Evolutionary conservation across 2,329 filamentous ascomycete species (phyloP).

Genomic region (Penicillium capsulatum): DNA sequence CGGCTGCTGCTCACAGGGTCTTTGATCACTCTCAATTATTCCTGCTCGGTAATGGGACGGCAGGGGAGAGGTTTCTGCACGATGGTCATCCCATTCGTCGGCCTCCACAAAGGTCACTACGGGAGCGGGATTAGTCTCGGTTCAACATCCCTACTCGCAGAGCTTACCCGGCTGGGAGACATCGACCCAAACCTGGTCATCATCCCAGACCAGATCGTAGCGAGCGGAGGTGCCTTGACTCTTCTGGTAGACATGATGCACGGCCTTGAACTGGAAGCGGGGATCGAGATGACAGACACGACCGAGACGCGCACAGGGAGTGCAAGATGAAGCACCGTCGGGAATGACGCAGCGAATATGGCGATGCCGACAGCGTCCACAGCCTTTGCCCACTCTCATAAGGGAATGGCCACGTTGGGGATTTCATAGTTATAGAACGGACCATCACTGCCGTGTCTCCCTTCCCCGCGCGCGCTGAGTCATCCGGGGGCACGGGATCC

Average conservation of each 20-base stretch:
- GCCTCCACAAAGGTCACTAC: slow-evolving; percentile 29
- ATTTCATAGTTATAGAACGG: not conserved
- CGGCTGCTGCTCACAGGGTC: too few species aligned
- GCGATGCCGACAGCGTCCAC: slow-evolving; percentile 34
- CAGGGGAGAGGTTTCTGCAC: too few species aligned
- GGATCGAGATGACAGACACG: slow-evolving; percentile 31
- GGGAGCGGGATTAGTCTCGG: not conserved
- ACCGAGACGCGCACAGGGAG: slow-evolving; percentile 27
- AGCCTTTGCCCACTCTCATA: slow-evolving; percentile 35
- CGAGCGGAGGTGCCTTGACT: slow-evolving; percentile 22
- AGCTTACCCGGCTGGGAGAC: slow-evolving; percentile 27
- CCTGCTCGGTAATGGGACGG: too few species aligned
- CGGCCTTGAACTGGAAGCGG: slow-evolving; percentile 32
- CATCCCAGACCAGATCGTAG: slow-evolving; percentile 31
- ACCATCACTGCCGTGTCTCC: not conserved
- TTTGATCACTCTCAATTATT: too few species aligned
- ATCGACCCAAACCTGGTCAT: slow-evolving; percentile 32
- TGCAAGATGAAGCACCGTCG: slow-evolving; percentile 27
- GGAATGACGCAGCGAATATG: slow-evolving; percentile 34
- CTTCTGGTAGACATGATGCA: slow-evolving; percentile 34
- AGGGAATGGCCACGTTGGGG: slow-evolving; percentile 4
- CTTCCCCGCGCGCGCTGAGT: slow-evolving; percentile 3
- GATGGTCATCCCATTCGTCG: slow-evolving; percentile 9
- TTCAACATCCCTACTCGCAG: too few species aligned
- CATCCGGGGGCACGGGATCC: too few species aligned